Conservation (phyloP, 805 yeast species). For the Priceomyces fermenticarens region DNA sequence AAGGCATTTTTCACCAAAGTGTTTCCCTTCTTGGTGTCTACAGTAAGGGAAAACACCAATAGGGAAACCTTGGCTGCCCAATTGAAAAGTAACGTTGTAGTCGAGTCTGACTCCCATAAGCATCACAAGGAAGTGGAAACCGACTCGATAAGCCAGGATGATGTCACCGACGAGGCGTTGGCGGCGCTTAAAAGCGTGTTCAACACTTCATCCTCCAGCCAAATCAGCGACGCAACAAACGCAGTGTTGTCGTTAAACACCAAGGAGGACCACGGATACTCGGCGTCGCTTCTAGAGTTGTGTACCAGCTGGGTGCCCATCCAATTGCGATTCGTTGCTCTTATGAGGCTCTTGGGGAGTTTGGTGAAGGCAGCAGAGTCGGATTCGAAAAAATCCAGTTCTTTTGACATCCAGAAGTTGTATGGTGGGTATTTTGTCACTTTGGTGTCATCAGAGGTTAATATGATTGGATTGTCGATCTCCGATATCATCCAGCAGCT, state of each 20-base stretch:
- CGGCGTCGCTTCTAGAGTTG: constrained; percentile 54
- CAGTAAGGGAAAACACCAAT: constrained; percentile 23
- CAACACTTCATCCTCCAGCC: constrained; percentile 59
- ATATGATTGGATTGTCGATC: constrained; percentile 83
- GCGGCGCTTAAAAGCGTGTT: constrained; percentile 58
- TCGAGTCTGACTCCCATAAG: constrained; percentile 20
- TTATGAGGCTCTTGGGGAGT: constrained; percentile 42
- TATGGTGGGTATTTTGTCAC: constrained; percentile 50
- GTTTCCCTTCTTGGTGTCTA: constrained; percentile 36
- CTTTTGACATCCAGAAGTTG: constrained; percentile 29
- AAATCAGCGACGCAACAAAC: constrained; percentile 54
- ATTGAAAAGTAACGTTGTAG: constrained; percentile 24
- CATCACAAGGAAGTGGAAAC: constrained; percentile 28
- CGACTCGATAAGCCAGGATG: constrained; percentile 30
- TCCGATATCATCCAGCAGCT: constrained; percentile 69
- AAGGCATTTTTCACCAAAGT: constrained; percentile 28
- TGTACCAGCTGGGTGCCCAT: constrained; percentile 79
- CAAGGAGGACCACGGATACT: constrained; percentile 43
- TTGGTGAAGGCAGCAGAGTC: constrained; percentile 19
- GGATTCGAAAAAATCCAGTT: constrained; percentile 11
- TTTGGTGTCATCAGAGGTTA: constrained; percentile 71
- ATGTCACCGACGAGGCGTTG: constrained; percentile 46
- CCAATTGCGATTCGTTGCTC: constrained; percentile 65
- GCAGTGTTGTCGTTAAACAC: constrained; percentile 42
- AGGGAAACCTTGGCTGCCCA: constrained; percentile 18